A percentile compares a stretch with the other conserved stretches of the same genome.
Evolutionary conservation across 106 monocot genomes (phyloP).

Genomic region (Allium sativum): DNA sequence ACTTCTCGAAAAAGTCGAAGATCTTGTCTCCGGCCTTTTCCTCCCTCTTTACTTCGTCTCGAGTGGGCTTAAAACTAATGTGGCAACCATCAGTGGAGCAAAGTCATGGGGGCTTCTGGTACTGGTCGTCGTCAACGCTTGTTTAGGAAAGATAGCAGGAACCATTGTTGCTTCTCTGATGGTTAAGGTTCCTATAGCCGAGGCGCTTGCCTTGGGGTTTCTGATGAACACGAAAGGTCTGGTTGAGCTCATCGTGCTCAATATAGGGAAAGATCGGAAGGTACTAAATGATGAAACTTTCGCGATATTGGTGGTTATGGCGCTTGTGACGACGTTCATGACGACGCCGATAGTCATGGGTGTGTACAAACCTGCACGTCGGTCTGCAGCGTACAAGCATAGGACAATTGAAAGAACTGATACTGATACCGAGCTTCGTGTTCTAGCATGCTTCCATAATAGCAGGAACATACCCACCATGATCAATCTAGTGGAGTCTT

Average conservation of each 20-base stretch:
- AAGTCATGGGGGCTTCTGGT: conserved; percentile 30
- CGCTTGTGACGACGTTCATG: conserved; percentile 37
- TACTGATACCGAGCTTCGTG: conserved; percentile 23
- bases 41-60: conserved; percentile 41
- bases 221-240: conserved; percentile 44
- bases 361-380: conserved; percentile 30
- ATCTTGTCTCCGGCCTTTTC: conserved; percentile 23
- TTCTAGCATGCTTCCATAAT: conserved; percentile 37
- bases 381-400: conserved; percentile 18
- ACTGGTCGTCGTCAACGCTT: conserved; percentile 30
- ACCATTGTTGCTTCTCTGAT: conserved; percentile 10
- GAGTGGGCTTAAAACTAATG: conserved; percentile 31
- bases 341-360: conserved; percentile 27
- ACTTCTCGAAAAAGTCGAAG: conserved; percentile 33
- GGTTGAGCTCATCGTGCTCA: conserved; percentile 43
- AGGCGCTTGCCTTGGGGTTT: conserved; percentile 25
- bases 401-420: conserved; percentile 11
- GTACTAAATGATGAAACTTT: conserved; percentile 33
- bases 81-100: conserved; percentile 21
- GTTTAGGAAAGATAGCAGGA: conserved; percentile 24
- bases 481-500: conserved; percentile 31
- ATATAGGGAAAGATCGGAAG: conserved; percentile 33
- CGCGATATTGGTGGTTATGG: conserved; percentile 37
- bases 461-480: conserved; percentile 35
- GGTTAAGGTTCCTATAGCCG: conserved; percentile 13